phyloP scores from a whole-genome alignment of 2,329 filamentous ascomycete genomes.

The Blastomyces silverae region DNA sequence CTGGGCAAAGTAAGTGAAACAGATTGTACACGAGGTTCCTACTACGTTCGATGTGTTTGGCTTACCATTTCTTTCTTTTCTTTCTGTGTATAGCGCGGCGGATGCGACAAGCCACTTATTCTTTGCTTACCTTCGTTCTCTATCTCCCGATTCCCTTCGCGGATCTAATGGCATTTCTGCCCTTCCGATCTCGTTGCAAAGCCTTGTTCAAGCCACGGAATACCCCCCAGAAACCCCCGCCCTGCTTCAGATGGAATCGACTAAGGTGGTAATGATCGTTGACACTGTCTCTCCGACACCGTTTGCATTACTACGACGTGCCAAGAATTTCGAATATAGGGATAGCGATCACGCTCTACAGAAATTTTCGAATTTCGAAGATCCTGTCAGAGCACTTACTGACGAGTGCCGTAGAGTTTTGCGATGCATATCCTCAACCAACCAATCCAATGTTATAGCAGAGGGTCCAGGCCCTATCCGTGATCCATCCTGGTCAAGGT shows the following conservation, averaged over 20 bases:
- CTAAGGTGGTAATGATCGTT: constrained; percentile 94
- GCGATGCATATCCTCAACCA: constrained; percentile 77
- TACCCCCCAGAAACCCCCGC: constrained; percentile 78
- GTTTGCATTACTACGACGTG: constrained; percentile 79
- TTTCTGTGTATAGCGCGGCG: constrained; percentile 59
- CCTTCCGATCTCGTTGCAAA: constrained; percentile 83
- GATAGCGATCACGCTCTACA: constrained; percentile 80
- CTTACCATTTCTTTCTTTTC: neutral
- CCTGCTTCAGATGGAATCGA: constrained; percentile 70
- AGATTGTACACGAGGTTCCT: constrained; percentile 27
- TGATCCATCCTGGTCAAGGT: constrained; percentile 93
- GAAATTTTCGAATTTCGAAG: constrained; percentile 79
- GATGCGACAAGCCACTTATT: constrained; percentile 96
- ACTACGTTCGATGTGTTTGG: constrained; percentile 10
- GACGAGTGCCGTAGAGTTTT: constrained; percentile 92
- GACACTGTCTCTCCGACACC: constrained; percentile 91
- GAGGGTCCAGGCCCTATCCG: constrained; percentile 65
- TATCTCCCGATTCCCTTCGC: constrained; percentile 67
- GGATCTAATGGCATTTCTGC: constrained; percentile 71
- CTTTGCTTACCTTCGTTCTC: constrained; percentile 89
- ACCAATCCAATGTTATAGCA: constrained; percentile 71
- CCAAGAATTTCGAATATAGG: constrained; percentile 91
- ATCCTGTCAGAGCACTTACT: constrained; percentile 78
- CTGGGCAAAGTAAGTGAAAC: constrained; percentile 61
- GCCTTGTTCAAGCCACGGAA: constrained; percentile 83